Base-by-base conservation (phyloP, 139 green algal species). In the Trebouxia sp. region DNA sequence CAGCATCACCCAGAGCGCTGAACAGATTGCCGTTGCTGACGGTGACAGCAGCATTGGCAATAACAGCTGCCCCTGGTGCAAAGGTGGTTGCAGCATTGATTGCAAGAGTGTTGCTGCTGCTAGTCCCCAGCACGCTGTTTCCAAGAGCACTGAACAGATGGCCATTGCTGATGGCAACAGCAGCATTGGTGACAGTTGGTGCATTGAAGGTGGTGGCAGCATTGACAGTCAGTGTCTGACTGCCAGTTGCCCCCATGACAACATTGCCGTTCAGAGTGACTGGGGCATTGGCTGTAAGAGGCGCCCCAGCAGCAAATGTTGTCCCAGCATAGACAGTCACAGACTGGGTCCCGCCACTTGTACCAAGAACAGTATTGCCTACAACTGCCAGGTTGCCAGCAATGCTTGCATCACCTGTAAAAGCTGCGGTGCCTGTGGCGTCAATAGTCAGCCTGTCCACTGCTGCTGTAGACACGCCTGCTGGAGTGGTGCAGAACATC, bases 51-150 rank as follows among this genome's bases (percentile, higher is more conserved):
- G 58, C 58, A 69, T 69, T 69, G 58, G 58, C 28, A 24, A 30
- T 69, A 30, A 69, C n/a, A n/a, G n/a, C n/a, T n/a, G n/a, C n/a
- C n/a, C n/a, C 41, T 28, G 58, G 28, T 2, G 58, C 58, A 10
- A 69, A 69, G 28, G 58, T 69, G 30, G 58, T 69, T 3, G 41
- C 58, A n/a, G 58, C 58, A 43, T 69, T 69, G 28, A 69, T n/a
- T n/a, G n/a, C n/a, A n/a, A n/a, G n/a, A n/a, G n/a, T 53, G 47
- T 53, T 53, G 20, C 47, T 53, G 47, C 47, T 17, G 20, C 14
- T 11, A 17, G 2, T 53, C 4, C 47, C 47, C 15, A 53, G 47
- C 14, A 53, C 47, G 15, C 14, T 53, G 47, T 53, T 53, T 14
- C 47, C 47, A 14, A 53, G 20, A 17, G 47, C 47, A 53, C 47